Percentiles rank a stretch among this genome's conserved stretches.
Evolutionary conservation across 2,329 filamentous ascomycete genomes (phyloP).

Genomic region (Macrophomina phaseolina): DNA sequence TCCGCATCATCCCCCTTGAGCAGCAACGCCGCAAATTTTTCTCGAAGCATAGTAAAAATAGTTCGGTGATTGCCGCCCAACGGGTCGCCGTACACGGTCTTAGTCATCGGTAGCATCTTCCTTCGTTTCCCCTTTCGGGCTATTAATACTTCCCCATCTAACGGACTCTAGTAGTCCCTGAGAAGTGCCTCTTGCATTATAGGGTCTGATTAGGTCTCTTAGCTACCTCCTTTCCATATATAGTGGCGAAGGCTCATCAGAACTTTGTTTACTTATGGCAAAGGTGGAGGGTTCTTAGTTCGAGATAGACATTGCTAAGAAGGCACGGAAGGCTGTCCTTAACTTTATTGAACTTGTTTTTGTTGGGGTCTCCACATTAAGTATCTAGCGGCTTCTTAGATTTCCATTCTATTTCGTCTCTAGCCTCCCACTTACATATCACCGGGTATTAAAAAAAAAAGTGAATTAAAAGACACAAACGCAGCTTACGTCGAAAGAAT

Average conservation of each 20-base stretch:
- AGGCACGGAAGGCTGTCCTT: neutral
- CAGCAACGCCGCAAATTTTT: neutral
- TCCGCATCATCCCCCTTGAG: no score
- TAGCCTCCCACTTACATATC: neutral
- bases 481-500: no score
- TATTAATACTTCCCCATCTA: neutral
- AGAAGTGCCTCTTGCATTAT: neutral
- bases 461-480: no score
- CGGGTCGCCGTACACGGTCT: neutral
- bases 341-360: neutral
- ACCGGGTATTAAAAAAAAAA: no score
- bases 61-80: neutral
- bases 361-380: neutral
- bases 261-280: neutral
- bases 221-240: neutral
- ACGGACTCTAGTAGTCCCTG: neutral
- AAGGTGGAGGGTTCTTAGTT: neutral
- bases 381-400: no score
- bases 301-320: neutral
- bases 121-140: slow-evolving; percentile 10
- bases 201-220: neutral
- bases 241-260: neutral
- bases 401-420: neutral
- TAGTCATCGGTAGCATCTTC: neutral
- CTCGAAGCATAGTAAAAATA: neutral